phyloP scores from a whole-genome alignment of 345 rosid genomes.

The Theobroma cacao region DNA sequence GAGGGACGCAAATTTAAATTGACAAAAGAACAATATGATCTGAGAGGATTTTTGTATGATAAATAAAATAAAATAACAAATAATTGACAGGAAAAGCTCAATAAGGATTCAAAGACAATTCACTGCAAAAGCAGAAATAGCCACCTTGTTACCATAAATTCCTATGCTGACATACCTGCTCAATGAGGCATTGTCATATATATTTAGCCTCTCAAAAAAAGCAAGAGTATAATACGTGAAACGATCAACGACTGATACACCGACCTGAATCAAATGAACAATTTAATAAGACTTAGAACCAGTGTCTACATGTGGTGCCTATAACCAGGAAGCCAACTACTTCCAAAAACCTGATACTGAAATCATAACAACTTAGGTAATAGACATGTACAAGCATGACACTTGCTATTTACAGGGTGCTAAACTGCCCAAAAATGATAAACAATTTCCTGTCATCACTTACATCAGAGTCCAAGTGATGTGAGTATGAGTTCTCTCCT shows the following conservation, averaged over 20 bases:
- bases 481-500: slow-evolving; percentile 99
- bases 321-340: slow-evolving; percentile 12
- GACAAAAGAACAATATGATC: neutral
- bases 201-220: slow-evolving; percentile 86
- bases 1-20: neutral
- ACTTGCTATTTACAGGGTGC: neutral
- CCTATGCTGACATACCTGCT: slow-evolving; percentile 53
- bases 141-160: neutral
- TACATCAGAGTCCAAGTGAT: slow-evolving; percentile 96
- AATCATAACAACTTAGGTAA: neutral
- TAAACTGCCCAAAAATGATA: neutral
- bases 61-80: neutral
- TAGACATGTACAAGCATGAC: neutral
- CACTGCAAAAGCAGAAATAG: neutral
- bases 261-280: slow-evolving; percentile 53
- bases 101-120: neutral
- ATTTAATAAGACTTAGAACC: slow-evolving; percentile 8
- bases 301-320: neutral
- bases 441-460: slow-evolving; percentile 23
- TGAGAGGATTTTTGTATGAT: neutral
- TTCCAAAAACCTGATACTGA: neutral
- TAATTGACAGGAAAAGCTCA: neutral
- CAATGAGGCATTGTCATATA: slow-evolving; percentile 87
- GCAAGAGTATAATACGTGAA: slow-evolving; percentile 93
- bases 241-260: slow-evolving; percentile 95